Percentiles rank a stretch among this genome's conserved stretches.
phyloP scores from a whole-genome alignment of 73 alveolate species.

The Paramecium bursaria region DNA sequence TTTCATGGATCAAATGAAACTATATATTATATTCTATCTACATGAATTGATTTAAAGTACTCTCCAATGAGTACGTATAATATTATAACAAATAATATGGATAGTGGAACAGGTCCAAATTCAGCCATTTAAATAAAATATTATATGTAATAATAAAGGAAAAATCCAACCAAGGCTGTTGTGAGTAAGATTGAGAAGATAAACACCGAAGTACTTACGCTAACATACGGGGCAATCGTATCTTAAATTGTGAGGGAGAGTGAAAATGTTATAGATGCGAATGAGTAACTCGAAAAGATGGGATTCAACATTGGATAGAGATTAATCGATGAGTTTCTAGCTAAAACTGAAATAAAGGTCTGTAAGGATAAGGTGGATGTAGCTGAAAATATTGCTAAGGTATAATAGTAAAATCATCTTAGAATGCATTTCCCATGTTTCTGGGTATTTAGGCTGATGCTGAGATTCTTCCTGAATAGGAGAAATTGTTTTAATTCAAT shows the following conservation, averaged over 20 bases:
- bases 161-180: slow-evolving; percentile 36
- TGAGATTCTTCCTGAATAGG: slow-evolving; percentile 58
- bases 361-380: slow-evolving; percentile 63
- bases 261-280: slow-evolving; percentile 67
- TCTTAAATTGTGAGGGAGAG: slow-evolving; percentile 58
- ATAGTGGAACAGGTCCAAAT: slow-evolving; percentile 55
- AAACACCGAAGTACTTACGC: slow-evolving; percentile 62
- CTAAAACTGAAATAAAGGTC: slow-evolving; percentile 62
- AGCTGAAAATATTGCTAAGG: slow-evolving; percentile 70
- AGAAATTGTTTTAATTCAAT: slow-evolving; percentile 54
- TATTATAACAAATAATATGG: slow-evolving; percentile 28
- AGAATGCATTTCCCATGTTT: slow-evolving; percentile 69
- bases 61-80: slow-evolving; percentile 30
- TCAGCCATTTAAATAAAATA: too few species aligned
- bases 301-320: slow-evolving; percentile 69
- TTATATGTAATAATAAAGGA: too few species aligned
- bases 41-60: slow-evolving; percentile 55
- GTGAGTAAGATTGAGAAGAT: slow-evolving; percentile 41
- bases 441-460: slow-evolving; percentile 65
- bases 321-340: slow-evolving; percentile 61
- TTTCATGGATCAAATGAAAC: slow-evolving; percentile 68
- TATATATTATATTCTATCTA: slow-evolving; percentile 10
- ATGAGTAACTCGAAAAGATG: slow-evolving; percentile 67
- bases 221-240: slow-evolving; percentile 70
- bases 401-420: background rate